These are phyloP conservation scores for Phanerochaete carnosa DNA, from an alignment of 768 basidiomycete species.

Conservation along the genomic window DNA sequence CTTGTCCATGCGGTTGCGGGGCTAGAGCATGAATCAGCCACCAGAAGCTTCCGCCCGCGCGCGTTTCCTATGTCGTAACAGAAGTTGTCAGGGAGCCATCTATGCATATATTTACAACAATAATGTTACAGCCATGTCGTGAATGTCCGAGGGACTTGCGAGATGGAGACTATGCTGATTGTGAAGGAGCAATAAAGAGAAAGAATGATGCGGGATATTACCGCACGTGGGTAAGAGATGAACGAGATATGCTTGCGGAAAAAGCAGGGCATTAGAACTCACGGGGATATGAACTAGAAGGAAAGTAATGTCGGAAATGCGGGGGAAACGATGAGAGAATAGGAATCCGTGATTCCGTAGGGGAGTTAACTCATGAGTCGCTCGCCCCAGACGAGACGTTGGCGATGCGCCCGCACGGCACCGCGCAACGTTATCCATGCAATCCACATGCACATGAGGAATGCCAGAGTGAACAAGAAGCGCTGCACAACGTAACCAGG, in stretches of 20 bases:
- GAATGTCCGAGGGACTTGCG: background rate
- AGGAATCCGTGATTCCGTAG: background rate
- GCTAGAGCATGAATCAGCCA: no score
- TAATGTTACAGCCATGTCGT: slow-evolving; percentile 3
- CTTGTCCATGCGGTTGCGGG: no score
- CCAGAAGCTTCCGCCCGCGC: no score
- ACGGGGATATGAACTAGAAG: background rate
- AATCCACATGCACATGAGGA: slow-evolving; percentile 57
- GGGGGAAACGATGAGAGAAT: background rate
- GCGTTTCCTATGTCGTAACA: no score
- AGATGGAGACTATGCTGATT: background rate
- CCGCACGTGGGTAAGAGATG: background rate
- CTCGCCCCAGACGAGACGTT: slow-evolving; percentile 78
- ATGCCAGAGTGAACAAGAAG: slow-evolving; percentile 50
- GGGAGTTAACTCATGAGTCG: slow-evolving; percentile 58
- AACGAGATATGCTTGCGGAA: background rate
- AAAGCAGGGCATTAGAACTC: background rate
- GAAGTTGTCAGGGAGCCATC: background rate
- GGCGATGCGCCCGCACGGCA: slow-evolving; percentile 69
- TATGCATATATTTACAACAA: slow-evolving; percentile 4
- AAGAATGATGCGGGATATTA: background rate
- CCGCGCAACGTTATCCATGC: slow-evolving; percentile 61
- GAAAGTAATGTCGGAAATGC: background rate
- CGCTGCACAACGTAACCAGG: slow-evolving; percentile 14
- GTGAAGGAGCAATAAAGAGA: background rate